Percentiles rank a stretch among this genome's conserved stretches.
Conservation (phyloP, 805 yeast genomes). For the Maudiozyma serrabonitensis region DNA sequence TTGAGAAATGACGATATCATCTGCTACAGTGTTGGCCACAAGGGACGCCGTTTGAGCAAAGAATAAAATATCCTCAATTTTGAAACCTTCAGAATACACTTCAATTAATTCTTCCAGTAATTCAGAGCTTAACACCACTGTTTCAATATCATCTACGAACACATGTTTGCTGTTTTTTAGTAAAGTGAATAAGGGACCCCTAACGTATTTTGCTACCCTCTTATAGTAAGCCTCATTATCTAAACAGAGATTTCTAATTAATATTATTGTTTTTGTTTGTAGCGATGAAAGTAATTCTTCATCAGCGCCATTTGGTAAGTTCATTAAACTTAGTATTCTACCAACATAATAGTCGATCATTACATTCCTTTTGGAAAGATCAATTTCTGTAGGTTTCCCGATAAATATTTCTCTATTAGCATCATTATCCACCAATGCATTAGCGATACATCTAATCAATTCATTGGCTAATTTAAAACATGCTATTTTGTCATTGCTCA, state of each 20-base stretch:
- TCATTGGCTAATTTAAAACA: conserved; percentile 20
- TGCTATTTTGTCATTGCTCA: not conserved
- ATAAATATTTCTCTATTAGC: conserved; percentile 16
- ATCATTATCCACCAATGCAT: conserved; percentile 26
- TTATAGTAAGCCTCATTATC: conserved; percentile 14
- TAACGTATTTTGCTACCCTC: conserved; percentile 9
- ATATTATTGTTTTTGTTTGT: conserved; percentile 22
- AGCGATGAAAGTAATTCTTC: conserved; percentile 8
- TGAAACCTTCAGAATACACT: conserved; percentile 3
- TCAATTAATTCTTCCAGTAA: conserved; percentile 15
- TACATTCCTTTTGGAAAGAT: conserved; percentile 4
- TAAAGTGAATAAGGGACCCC: conserved; percentile 11
- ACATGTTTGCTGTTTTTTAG: conserved; percentile 7
- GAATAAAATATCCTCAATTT: conserved; percentile 7
- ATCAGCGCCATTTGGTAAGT: conserved; percentile 3
- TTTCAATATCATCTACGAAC: conserved; percentile 10
- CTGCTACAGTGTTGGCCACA: conserved; percentile 9
- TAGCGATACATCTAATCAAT: conserved; percentile 27
- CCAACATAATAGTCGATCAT: conserved; percentile 14
- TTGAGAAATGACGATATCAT: not conserved
- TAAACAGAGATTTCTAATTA: conserved; percentile 22
- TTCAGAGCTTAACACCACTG: conserved; percentile 14
- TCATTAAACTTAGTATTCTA: conserved; percentile 9
- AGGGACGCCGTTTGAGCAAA: conserved; percentile 8
- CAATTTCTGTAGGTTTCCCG: conserved; percentile 1